phyloP scores from a whole-genome alignment of 768 basidiomycete species.

The Porphyrellus cyaneotinctus region DNA sequence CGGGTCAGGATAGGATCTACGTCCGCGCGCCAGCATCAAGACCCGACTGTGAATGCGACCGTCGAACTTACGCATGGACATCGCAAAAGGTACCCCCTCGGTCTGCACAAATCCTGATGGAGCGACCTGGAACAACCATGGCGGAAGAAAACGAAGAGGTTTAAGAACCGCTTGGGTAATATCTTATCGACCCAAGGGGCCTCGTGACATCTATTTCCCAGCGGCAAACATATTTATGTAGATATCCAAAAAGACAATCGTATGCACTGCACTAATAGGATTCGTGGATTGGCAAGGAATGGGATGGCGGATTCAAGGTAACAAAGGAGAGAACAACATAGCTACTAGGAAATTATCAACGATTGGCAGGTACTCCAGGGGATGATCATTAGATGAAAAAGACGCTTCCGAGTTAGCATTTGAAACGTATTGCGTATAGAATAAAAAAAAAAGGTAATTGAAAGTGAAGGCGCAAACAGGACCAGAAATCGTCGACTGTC shows the following conservation, averaged over 20 bases:
- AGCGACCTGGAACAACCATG: slow-evolving; percentile 57
- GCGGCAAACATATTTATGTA: slow-evolving; percentile 2
- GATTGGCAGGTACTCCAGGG: slow-evolving; percentile 20
- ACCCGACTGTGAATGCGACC: neutral
- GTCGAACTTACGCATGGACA: slow-evolving; percentile 63
- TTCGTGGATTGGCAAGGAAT: slow-evolving; percentile 1
- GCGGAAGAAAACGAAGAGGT: neutral
- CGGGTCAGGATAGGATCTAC: slow-evolving; percentile 72
- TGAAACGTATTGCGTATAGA: slow-evolving; percentile 2
- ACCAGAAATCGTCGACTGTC: slow-evolving; percentile 8
- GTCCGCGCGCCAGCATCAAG: neutral
- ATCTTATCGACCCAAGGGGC: slow-evolving; percentile 3
- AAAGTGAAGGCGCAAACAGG: neutral
- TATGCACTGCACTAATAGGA: slow-evolving; percentile 18
- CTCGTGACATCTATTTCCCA: slow-evolving; percentile 8
- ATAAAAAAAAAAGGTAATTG: neutral
- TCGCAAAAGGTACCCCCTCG: slow-evolving; percentile 93
- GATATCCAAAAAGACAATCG: slow-evolving; percentile 18
- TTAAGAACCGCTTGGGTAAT: neutral
- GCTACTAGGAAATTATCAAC: slow-evolving; percentile 20
- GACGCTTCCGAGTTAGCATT: slow-evolving; percentile 14
- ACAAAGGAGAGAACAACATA: slow-evolving; percentile 26
- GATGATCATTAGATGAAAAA: slow-evolving; percentile 22
- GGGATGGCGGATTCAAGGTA: neutral
- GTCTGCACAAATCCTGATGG: slow-evolving; percentile 83